Base-by-base conservation (phyloP, 805 yeast species). In the Yarrowia divulgata region DNA sequence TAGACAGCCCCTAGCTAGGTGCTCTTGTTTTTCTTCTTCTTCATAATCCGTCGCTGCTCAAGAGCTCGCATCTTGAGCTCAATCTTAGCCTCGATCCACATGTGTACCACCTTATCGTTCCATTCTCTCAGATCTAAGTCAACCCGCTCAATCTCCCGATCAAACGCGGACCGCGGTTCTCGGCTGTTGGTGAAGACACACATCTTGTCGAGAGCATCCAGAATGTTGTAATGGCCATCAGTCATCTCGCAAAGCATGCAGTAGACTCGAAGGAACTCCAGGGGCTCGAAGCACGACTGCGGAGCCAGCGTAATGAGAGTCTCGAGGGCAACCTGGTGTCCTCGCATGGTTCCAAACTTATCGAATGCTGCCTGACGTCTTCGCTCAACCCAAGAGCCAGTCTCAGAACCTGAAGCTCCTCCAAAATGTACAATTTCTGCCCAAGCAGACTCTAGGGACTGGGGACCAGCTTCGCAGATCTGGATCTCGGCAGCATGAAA, bases 181-280 rank as follows among this genome's bases (percentile, higher is more conserved):
- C 63, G 45, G 10, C 63, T 57, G 29, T 57, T 57, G 9, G 63
- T 57, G 29, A 57, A 57, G n/a, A 57, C 63, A n/a, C 63, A 57
- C 63, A 57, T 42, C 48, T 57, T 57, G 8, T 57, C 63, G 4
- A 57, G 46, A 10, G 63, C 63, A 42, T 57, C 63, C 23, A 57
- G 63, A 42, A 57, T 57, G 63, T 57, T 57, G 39, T 57, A 57
- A 16, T 29, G 63, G 39, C 63, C 42, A 18, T 57, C 39, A 23
- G 63, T 57, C 63, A 57, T 57, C 48, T 57, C 63, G 12, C 63
- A 57, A 16, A 57, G 63, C 48, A 57, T 57, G 39, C 63, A 57
- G 37, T 57, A 57, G 32, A 57, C 63, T n/a, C 63, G 19, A 10
- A 57, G 48, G 10, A 57, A 57, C 63, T 57, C 63, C 8, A 57